Evolutionary conservation across 78 protist species (phyloP).

Genomic region (Emiliania huxleyi): DNA sequence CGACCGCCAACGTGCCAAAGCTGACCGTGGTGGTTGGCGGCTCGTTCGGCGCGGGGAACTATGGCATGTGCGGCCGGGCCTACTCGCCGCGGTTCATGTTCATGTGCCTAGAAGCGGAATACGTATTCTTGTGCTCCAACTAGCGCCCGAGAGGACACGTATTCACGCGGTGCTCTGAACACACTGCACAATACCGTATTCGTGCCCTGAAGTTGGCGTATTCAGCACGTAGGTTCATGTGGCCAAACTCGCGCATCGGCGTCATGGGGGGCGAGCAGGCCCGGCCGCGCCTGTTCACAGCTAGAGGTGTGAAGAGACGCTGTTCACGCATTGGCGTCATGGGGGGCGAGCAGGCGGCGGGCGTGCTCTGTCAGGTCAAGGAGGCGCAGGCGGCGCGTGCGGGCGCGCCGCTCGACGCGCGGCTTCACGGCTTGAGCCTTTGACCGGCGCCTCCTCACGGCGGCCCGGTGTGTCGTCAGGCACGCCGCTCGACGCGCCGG

Average conservation of each 20-base stretch:
- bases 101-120: no score
- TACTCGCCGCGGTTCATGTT: conserved; percentile 84
- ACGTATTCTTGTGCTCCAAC: no score
- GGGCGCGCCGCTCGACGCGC: no score
- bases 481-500: background rate
- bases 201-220: no score
- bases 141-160: no score
- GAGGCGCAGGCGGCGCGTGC: background rate
- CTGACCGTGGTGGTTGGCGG: conserved; percentile 94
- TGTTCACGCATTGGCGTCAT: conserved; percentile 82
- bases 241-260: conserved; percentile 93
- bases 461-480: background rate
- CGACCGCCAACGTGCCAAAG: conserved; percentile 93
- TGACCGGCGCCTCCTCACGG: background rate
- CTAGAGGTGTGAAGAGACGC: conserved; percentile 20
- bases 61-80: conserved; percentile 97
- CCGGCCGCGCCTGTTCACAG: no score
- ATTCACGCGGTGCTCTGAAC: no score
- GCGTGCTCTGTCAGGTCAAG: conserved; percentile 29
- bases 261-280: conserved; percentile 99
- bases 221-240: conserved; percentile 94
- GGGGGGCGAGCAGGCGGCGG: conserved; percentile 97
- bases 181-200: no score
- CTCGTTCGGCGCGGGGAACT: conserved; percentile 96
- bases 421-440: no score